Percentiles rank a stretch among this genome's conserved stretches.
Evolutionary conservation across 495 filamentous ascomycete genomes (phyloP).

Genomic region (Trichoderma erinaceum): DNA sequence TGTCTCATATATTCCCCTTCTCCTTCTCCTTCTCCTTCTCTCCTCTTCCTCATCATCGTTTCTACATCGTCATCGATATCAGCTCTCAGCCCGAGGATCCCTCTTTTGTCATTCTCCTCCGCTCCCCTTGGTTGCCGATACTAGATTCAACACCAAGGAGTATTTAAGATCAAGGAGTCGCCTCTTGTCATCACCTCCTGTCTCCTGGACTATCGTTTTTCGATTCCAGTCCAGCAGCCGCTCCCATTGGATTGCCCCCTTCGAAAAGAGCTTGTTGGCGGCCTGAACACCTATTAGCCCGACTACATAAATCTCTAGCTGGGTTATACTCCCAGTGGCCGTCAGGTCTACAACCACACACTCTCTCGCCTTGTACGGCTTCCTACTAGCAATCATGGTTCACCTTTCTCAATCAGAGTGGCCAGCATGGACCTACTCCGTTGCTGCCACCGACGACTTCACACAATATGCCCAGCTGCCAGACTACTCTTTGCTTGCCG

Average conservation of each 20-base stretch:
- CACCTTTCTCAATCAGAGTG: constrained; percentile 9
- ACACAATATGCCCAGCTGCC: constrained; percentile 10
- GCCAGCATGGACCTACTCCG: constrained; percentile 11
- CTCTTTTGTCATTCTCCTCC: background rate
- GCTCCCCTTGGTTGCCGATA: background rate
- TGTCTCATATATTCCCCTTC: background rate
- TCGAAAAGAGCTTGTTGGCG: background rate
- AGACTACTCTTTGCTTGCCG: constrained; percentile 11
- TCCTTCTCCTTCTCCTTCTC: background rate
- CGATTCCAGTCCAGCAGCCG: background rate
- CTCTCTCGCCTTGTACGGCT: background rate
- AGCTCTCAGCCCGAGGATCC: background rate
- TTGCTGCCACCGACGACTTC: constrained; percentile 1
- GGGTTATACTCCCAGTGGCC: background rate
- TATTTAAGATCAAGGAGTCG: background rate
- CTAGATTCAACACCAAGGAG: background rate
- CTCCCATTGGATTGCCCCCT: background rate
- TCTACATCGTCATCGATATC: background rate
- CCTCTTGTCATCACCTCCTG: background rate
- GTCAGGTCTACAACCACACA: background rate
- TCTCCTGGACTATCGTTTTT: background rate
- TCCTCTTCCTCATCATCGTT: background rate
- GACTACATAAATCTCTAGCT: background rate
- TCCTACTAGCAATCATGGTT: constrained; percentile 1
- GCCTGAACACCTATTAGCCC: background rate